A percentile compares a stretch with the other conserved stretches of the same genome.
These are phyloP conservation scores for Hordeum vulgare DNA, from an alignment of 176 grass and related monocot genomes.

Conservation along the genomic window DNA sequence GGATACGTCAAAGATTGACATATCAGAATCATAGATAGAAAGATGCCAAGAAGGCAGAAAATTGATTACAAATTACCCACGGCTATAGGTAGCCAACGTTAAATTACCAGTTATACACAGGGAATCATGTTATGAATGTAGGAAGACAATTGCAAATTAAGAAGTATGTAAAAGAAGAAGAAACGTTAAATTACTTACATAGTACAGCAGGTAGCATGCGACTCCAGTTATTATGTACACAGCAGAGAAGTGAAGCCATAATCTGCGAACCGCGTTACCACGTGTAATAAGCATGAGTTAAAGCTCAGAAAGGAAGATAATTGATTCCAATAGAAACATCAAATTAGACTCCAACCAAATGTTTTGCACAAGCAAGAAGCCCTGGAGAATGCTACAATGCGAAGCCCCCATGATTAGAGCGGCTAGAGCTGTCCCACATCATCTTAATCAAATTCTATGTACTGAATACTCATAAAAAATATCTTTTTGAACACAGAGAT, in stretches of 20 bases:
- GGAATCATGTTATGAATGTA: background rate
- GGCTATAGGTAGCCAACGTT: too few species aligned
- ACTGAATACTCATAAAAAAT: background rate
- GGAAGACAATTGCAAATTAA: background rate
- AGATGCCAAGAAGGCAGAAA: too few species aligned
- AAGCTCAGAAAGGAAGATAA: background rate
- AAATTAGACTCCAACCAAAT: background rate
- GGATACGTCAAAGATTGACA: too few species aligned
- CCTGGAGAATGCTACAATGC: background rate
- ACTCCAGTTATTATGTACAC: constrained; percentile 76
- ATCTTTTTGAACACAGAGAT: background rate
- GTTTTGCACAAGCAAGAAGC: background rate
- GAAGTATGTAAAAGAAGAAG: background rate
- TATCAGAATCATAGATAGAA: too few species aligned
- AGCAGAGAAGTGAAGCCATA: constrained; percentile 96
- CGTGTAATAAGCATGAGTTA: constrained; percentile 8
- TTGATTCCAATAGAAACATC: background rate
- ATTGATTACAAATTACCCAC: too few species aligned
- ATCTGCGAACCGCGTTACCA: constrained; percentile 45
- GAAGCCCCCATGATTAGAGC: background rate
- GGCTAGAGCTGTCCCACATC: background rate
- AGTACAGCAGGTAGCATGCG: constrained; percentile 80
- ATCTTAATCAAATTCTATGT: background rate
- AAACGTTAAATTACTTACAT: constrained; percentile 51
- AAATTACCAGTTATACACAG: background rate